Base-by-base conservation (phyloP, 495 filamentous ascomycete genomes). In the Podospora australis region DNA sequence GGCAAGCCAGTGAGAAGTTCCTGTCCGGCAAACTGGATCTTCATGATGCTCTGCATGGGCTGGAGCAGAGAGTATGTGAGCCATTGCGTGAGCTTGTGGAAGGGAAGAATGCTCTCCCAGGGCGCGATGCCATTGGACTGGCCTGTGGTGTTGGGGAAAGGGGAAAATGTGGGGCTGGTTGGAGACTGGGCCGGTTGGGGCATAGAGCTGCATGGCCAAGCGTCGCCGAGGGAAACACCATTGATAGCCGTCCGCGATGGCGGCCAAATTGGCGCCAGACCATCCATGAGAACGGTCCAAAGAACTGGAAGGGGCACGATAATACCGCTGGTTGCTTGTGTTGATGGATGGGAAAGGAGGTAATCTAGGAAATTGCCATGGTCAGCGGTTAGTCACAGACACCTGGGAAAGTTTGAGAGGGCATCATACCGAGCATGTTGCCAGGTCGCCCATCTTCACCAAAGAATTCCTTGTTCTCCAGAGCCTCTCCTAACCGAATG, bases 51-150 rank as follows among this genome's bases (percentile, higher is more conserved):
- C 20, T 80, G 75, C 79, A 95, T 92, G 0, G 89, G 89, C 13
- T 88, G 86, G 78, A 90, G 88, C 22, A 95, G 70, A 16, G 88
- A 94, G 66, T 94, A 95, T 5, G 83, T 79, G 13, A 86, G 75
- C 83, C 83, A 87, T 57, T 87, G 83, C 0, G 83, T 86, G 21
- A 86, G 72, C 59, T 87, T 87, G 66, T 87, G 83, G 77, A 95
- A 94, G 1, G 94, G 91, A 6, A 95, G 83, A 54, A 98, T 96
- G 56, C 78, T 85, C 60, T 98, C 91, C 94, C 92, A 97, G 0
- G 83, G 76, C 24, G 82, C 77, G 9, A 82, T 78, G 16, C 66
- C 64, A 48, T 55, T 52, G 30, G 59, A 48, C 38, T 63, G 39
- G 46, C 54, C 53, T 26, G 57, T 57, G 8, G 64, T 63, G 50